Percentiles rank a stretch among this genome's conserved stretches.
Conservation (phyloP, 164 flowering plant species). For the Houttuynia cordata region DNA sequence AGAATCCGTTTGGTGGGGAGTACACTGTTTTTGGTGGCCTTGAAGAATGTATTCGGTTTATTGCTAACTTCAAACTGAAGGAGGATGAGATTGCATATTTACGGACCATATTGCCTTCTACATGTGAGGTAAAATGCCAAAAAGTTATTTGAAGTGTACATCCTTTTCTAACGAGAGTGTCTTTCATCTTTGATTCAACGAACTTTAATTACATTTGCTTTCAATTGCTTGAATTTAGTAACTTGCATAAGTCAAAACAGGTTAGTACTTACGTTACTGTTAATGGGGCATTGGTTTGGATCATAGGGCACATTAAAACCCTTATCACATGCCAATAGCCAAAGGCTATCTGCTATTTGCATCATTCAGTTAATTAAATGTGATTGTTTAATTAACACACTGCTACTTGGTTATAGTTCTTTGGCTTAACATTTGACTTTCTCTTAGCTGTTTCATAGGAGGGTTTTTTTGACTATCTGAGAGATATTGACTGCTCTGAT, state of each 20-base stretch:
- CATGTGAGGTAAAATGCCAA: constrained; percentile 57
- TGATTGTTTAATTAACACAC: neutral
- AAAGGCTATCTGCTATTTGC: neutral
- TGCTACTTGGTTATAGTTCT: neutral
- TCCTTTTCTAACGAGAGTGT: too few relatives aligned
- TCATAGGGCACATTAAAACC: neutral
- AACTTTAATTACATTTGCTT: too few relatives aligned
- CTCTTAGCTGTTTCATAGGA: constrained; percentile 27
- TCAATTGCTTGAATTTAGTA: too few relatives aligned
- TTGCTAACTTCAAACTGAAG: constrained; percentile 71
- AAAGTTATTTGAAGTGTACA: too few relatives aligned
- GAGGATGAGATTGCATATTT: constrained; percentile 75
- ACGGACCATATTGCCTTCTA: constrained; percentile 42
- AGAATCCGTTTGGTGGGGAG: constrained; percentile 97
- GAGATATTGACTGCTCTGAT: constrained; percentile 78
- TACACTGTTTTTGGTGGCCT: constrained; percentile 89
- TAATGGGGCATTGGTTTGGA: neutral
- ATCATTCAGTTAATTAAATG: neutral
- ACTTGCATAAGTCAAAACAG: too few relatives aligned
- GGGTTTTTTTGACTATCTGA: constrained; percentile 76
- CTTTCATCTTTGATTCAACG: too few relatives aligned
- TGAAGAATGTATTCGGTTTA: constrained; percentile 80
- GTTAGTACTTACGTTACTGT: neutral
- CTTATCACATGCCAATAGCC: neutral
- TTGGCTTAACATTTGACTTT: neutral